Evolutionary conservation across 352 stramenopile species (phyloP), one percentile per base, ranked within the genome.

Genomic region (Phytopythium litorale): DNA sequence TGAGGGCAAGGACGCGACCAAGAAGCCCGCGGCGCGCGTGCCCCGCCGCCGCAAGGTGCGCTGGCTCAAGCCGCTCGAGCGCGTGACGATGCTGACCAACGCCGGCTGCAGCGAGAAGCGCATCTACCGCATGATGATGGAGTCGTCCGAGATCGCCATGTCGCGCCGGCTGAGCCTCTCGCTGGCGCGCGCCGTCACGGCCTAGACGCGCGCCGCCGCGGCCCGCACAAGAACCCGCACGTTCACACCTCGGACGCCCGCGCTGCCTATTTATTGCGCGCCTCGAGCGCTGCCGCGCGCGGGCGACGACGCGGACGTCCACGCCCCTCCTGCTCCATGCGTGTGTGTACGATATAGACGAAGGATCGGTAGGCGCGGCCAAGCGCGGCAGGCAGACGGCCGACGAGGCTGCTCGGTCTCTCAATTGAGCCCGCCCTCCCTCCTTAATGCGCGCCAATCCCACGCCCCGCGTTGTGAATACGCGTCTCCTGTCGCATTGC

Each of bases 121-220:
- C 57, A 88, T 88, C 63, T 84, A 73, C 53, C 74, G 76, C 58
- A 86, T 86, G 76, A 77, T 88, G 74, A 82, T 86, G 75, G 76
- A 88, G 60, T 71, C 65, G 28, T 86, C 78, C 18, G 74, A 88
- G 58, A 88, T 88, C 64, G 78, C 78, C 40, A 88, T 88, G 78
- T 86, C 78, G n/a, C 64, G 76, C 25, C 68, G 78, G 1, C 72
- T 87, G 13, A 79, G 63, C 38, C 71, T 82, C 19, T 63, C 62
- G 21, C 64, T 85, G n/a, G 68, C 78, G 46, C 74, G 63, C 58
- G 42, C 60, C 40, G 57, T 68, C 15, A 54, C 65, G 25, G 63
- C 52, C 7, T 63, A 58, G 32, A 35, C 16, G 35, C 37, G n/a
- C 4, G 15, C 18, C 15, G 18, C 18, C 35, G 2, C 42, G 42